Evolutionary conservation across 139 green algal species (phyloP).

Genomic region (Diplosphaera chodatii): DNA sequence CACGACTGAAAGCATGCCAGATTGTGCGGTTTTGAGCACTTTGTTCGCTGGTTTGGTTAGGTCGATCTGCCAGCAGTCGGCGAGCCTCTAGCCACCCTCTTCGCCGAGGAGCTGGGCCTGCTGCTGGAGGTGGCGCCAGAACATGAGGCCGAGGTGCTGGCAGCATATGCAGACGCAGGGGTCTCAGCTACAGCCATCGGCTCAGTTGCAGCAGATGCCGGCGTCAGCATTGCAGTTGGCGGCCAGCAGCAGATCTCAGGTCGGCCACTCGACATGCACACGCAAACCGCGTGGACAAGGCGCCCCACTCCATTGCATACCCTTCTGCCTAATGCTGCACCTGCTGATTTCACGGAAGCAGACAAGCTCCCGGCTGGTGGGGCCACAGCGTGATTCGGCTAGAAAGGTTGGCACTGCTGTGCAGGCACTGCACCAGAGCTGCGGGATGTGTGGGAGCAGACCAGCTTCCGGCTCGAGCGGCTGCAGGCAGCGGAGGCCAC

Average conservation of each 20-base stretch:
- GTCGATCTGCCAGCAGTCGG: constrained; percentile 53
- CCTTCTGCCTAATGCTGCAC: too few relatives aligned
- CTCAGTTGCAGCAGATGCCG: constrained; percentile 8
- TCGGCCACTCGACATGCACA: too few relatives aligned
- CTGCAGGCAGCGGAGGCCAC: constrained; percentile 72
- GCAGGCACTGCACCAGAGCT: constrained; percentile 44
- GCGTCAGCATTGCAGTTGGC: constrained; percentile 55
- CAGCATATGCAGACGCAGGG: constrained; percentile 58
- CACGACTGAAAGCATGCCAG: too few relatives aligned
- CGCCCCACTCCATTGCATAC: too few relatives aligned
- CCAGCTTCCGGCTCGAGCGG: constrained; percentile 86
- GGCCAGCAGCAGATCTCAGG: constrained; percentile 31
- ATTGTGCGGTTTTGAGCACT: too few relatives aligned
- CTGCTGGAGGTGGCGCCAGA: constrained; percentile 80
- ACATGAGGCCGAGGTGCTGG: constrained; percentile 48
- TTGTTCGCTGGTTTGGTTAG: constrained; percentile 20
- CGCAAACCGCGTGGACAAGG: too few relatives aligned
- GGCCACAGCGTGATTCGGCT: too few relatives aligned
- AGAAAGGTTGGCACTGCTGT: constrained; percentile 4
- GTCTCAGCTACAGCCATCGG: constrained; percentile 68
- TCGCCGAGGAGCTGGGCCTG: constrained; percentile 94
- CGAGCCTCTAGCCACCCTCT: constrained; percentile 60
- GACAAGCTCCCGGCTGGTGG: too few relatives aligned
- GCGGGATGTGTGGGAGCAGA: constrained; percentile 91
- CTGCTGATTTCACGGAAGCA: too few relatives aligned